phyloP scores from a whole-genome alignment of 768 basidiomycete genomes.

The Lactarius hatsudake region DNA sequence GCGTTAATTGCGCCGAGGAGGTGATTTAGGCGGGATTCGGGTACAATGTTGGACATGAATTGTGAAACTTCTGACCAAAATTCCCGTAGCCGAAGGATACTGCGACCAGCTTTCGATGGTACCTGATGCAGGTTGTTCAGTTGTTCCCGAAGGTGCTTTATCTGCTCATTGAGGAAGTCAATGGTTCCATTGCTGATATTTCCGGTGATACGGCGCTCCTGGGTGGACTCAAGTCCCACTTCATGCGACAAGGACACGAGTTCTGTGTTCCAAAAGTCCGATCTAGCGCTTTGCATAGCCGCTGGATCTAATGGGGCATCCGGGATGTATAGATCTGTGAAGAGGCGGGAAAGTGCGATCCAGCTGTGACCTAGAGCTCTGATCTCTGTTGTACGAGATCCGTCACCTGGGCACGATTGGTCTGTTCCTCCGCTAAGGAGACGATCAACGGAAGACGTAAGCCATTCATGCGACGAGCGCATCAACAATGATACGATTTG shows the following conservation, averaged over 20 bases:
- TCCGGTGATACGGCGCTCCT: conserved; percentile 58
- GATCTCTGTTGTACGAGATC: conserved; percentile 10
- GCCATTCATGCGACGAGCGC: conserved; percentile 17
- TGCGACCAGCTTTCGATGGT: conserved; percentile 35
- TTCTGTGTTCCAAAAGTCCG: conserved; percentile 45
- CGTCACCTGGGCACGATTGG: background rate
- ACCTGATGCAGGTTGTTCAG: conserved; percentile 33
- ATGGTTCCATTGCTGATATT: conserved; percentile 51
- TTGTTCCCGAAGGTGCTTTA: conserved; percentile 35
- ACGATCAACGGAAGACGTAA: conserved; percentile 9
- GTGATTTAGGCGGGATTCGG: conserved; percentile 46
- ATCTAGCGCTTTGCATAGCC: conserved; percentile 51
- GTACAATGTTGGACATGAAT: conserved; percentile 61
- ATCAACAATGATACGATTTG: conserved; percentile 12
- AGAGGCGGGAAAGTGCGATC: conserved; percentile 55
- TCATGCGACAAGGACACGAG: conserved; percentile 44
- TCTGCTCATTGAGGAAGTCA: conserved; percentile 41
- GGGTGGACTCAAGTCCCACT: conserved; percentile 48
- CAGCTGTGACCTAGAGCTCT: conserved; percentile 46
- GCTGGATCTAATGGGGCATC: conserved; percentile 86
- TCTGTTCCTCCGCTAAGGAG: conserved; percentile 5
- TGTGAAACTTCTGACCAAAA: conserved; percentile 78
- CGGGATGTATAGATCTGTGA: conserved; percentile 76
- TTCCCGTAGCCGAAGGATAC: conserved; percentile 50
- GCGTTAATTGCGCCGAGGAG: conserved; percentile 42